Percentiles rank a stretch among this genome's conserved stretches.
Evolutionary conservation across 495 filamentous ascomycete species (phyloP).

Genomic region (Penicillium egyptiacum): DNA sequence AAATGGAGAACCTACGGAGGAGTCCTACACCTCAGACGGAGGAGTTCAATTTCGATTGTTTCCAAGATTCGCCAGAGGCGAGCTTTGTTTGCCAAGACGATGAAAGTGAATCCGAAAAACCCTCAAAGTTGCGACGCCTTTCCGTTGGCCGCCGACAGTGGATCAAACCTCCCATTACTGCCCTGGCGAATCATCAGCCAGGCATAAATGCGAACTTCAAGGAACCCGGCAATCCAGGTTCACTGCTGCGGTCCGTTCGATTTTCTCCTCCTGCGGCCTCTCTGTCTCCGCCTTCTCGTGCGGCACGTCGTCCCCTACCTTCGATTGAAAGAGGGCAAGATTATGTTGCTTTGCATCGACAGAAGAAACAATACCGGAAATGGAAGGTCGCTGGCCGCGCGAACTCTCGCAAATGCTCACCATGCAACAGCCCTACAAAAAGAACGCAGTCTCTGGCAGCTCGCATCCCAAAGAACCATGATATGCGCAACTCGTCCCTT

Average conservation of each 20-base stretch:
- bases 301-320: slow-evolving; percentile 6
- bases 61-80: slow-evolving; percentile 15
- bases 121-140: slow-evolving; percentile 7
- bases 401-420: slow-evolving; percentile 8
- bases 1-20: slow-evolving; percentile 9
- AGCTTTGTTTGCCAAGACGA: slow-evolving; percentile 1
- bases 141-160: slow-evolving; percentile 6
- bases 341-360: slow-evolving; percentile 15
- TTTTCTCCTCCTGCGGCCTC: slow-evolving; percentile 16
- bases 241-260: slow-evolving; percentile 17
- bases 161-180: slow-evolving; percentile 5
- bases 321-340: slow-evolving; percentile 21
- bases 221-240: neutral
- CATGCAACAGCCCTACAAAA: slow-evolving; percentile 14
- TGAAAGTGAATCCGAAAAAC: neutral
- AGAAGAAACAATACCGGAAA: slow-evolving; percentile 21
- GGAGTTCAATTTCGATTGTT: slow-evolving; percentile 19
- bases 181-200: neutral
- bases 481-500: slow-evolving; percentile 10
- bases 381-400: slow-evolving; percentile 19
- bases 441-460: neutral
- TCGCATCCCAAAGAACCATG: slow-evolving; percentile 1
- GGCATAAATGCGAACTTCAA: neutral
- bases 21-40: slow-evolving; percentile 11
- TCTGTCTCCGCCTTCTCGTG: neutral